phyloP scores from a whole-genome alignment of 345 rosid species.

The Eucalyptus caleyi region DNA sequence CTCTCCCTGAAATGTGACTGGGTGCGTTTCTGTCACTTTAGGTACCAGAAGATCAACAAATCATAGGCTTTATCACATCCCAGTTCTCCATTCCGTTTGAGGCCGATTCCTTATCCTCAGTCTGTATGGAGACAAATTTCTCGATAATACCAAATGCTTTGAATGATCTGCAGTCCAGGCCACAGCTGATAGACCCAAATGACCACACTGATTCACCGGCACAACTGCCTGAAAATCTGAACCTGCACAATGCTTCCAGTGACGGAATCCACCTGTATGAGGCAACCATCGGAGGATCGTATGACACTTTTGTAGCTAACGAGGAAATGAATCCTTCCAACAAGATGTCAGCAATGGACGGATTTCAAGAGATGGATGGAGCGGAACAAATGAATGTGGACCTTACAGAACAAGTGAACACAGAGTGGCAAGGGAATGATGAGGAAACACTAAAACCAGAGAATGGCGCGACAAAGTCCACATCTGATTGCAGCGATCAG shows the following conservation, averaged over 20 bases:
- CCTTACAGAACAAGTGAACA: background rate
- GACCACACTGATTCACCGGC: slow-evolving; percentile 3
- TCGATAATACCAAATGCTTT: background rate
- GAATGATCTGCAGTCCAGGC: slow-evolving; percentile 16
- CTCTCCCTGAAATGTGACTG: background rate
- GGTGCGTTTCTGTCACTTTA: background rate
- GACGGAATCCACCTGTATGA: slow-evolving; percentile 18
- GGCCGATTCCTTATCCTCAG: slow-evolving; percentile 16
- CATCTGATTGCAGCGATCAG: slow-evolving; percentile 73
- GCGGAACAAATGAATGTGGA: background rate
- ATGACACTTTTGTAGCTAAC: background rate
- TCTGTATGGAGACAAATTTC: slow-evolving; percentile 6
- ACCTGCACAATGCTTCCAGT: slow-evolving; percentile 19
- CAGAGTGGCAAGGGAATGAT: slow-evolving; percentile 19
- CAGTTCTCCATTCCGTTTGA: slow-evolving; percentile 41
- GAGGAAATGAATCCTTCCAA: background rate
- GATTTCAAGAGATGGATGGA: slow-evolving; percentile 15
- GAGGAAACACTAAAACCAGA: slow-evolving; percentile 33
- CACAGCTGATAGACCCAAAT: slow-evolving; percentile 3
- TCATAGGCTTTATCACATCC: slow-evolving; percentile 47
- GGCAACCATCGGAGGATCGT: slow-evolving; percentile 14
- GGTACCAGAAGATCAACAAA: slow-evolving; percentile 68
- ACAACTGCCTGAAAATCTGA: slow-evolving; percentile 16
- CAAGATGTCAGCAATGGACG: slow-evolving; percentile 7
- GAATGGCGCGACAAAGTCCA: slow-evolving; percentile 44